Conservation (phyloP, 2,329 filamentous ascomycete genomes). For the Fusarium sp. region DNA sequence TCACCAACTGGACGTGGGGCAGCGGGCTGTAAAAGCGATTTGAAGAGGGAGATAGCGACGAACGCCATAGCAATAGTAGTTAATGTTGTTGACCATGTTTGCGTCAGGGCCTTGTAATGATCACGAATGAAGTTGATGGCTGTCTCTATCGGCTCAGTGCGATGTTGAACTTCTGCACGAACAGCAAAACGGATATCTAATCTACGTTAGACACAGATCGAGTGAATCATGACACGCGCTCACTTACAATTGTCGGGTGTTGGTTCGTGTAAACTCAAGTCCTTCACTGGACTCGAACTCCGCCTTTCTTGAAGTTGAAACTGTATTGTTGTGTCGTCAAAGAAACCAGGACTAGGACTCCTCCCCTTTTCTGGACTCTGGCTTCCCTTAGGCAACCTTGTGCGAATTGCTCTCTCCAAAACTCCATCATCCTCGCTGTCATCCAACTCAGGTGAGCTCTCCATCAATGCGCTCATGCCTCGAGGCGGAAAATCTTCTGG, state of each 20-base stretch:
- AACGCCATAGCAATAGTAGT: constrained; percentile 71
- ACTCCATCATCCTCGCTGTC: constrained; percentile 57
- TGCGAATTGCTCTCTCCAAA: constrained; percentile 65
- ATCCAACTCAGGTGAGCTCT: constrained; percentile 45
- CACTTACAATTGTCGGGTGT: constrained; percentile 64
- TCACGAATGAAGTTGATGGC: constrained; percentile 72
- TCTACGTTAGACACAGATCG: constrained; percentile 13
- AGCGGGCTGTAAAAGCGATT: constrained; percentile 77
- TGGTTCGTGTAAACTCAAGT: constrained; percentile 42
- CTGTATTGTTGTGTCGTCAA: constrained; percentile 56
- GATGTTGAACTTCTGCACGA: constrained; percentile 88
- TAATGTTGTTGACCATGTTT: constrained; percentile 76
- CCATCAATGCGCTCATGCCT: constrained; percentile 49
- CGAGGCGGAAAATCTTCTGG: constrained; percentile 63
- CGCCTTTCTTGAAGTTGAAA: constrained; percentile 47
- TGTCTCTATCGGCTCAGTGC: constrained; percentile 84
- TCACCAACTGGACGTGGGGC: constrained; percentile 63
- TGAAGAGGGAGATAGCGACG: constrained; percentile 73
- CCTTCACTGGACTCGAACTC: constrained; percentile 47
- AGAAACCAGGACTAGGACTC: constrained; percentile 61
- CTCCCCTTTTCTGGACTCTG: constrained; percentile 66
- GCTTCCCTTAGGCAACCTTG: constrained; percentile 67
- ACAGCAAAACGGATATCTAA: constrained; percentile 89
- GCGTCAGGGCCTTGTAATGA: constrained; percentile 71
- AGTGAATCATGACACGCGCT: not conserved